Conservation (phyloP, 441 rosid genomes). For the Populus hybrid region DNA sequence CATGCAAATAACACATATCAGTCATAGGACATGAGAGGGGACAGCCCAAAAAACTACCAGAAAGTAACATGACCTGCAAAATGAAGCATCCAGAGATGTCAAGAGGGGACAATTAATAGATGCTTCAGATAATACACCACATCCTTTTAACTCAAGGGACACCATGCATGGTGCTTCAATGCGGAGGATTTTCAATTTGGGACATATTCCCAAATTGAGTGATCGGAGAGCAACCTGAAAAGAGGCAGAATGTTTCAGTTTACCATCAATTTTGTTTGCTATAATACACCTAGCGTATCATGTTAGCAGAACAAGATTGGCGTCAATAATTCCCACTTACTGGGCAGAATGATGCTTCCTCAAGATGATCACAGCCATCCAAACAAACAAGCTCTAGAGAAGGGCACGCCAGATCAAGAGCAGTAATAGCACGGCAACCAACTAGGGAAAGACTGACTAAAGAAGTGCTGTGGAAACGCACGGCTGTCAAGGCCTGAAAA, state of each 20-base stretch:
- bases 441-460: conserved; percentile 84
- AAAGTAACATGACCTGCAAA: conserved; percentile 64
- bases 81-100: conserved; percentile 93
- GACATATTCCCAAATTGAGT: conserved; percentile 90
- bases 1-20: conserved; percentile 25
- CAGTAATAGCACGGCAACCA: conserved; percentile 81
- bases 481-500: conserved; percentile 78
- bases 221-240: conserved; percentile 77
- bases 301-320: background rate
- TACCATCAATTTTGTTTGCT: background rate
- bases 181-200: conserved; percentile 67
- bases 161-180: conserved; percentile 83
- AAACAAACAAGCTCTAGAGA: conserved; percentile 73
- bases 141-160: conserved; percentile 91
- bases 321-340: conserved; percentile 45
- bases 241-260: conserved; percentile 8
- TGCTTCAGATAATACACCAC: conserved; percentile 86
- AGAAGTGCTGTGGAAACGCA: conserved; percentile 73
- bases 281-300: background rate
- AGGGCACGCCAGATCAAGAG: conserved; percentile 79
- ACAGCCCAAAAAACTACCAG: conserved; percentile 2
- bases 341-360: conserved; percentile 81
- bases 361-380: conserved; percentile 98
- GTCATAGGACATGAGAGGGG: conserved; percentile 6
- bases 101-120: conserved; percentile 77